These are phyloP conservation scores for Coelastrella sp. DNA, from an alignment of 139 green algal genomes.

Conservation along the genomic window DNA sequence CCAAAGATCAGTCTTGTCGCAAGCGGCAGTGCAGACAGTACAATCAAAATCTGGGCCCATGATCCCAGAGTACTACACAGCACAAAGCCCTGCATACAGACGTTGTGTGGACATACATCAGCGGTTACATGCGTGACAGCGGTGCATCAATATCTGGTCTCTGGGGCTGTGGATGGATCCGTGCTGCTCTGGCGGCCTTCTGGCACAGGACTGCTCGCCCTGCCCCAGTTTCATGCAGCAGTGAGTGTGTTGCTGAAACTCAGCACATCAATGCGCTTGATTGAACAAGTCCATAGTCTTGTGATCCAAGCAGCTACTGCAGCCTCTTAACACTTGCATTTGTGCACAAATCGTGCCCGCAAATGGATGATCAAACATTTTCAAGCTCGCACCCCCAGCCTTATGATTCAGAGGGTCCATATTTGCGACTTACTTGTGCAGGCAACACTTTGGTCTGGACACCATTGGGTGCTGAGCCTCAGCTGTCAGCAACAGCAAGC, in stretches of 20 bases:
- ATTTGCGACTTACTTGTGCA: not conserved
- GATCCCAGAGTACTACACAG: constrained; percentile 20
- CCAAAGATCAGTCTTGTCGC: not conserved
- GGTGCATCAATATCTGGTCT: constrained; percentile 27
- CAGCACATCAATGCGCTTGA: too few species aligned
- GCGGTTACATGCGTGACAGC: constrained; percentile 22
- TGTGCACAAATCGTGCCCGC: too few species aligned
- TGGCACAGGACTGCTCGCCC: not conserved
- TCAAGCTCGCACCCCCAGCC: too few species aligned
- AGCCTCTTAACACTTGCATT: too few species aligned
- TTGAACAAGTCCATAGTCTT: too few species aligned
- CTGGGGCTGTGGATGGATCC: constrained; percentile 11
- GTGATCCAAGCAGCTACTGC: too few species aligned
- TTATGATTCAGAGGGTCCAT: too few species aligned
- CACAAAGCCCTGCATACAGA: constrained; percentile 10
- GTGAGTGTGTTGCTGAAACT: not conserved
- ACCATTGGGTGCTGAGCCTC: not conserved
- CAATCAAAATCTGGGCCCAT: constrained; percentile 22
- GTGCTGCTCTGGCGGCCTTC: constrained; percentile 32
- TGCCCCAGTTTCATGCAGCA: constrained; percentile 17
- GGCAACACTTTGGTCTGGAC: not conserved
- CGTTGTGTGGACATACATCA: constrained; percentile 17
- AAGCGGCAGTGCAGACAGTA: constrained; percentile 16
- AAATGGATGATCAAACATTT: too few species aligned
- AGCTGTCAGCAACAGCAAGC: constrained; percentile 8